These are phyloP conservation scores for Gnomoniopsis sp. DNA, from an alignment of 2,329 filamentous ascomycete genomes.

Conservation along the genomic window DNA sequence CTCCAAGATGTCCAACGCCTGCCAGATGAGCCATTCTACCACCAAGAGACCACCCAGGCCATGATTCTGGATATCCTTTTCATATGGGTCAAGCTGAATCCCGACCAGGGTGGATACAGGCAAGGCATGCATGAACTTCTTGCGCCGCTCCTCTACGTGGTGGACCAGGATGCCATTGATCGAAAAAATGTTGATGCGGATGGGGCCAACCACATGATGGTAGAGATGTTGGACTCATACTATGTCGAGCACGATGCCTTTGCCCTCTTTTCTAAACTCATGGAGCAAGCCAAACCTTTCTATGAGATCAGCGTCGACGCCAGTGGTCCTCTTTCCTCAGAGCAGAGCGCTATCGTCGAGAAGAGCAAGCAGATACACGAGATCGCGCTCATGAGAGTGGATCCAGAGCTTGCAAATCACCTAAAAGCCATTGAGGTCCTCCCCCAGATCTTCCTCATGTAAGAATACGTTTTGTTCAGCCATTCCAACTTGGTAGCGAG, in stretches of 20 bases:
- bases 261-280: constrained; percentile 77
- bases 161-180: constrained; percentile 78
- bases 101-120: constrained; percentile 81
- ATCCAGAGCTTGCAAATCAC: constrained; percentile 79
- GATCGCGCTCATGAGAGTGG: constrained; percentile 70
- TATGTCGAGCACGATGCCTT: constrained; percentile 92
- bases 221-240: constrained; percentile 64
- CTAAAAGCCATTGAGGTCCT: constrained; percentile 80
- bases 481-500: neutral
- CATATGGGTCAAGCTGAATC: constrained; percentile 90
- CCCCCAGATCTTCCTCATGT: constrained; percentile 97
- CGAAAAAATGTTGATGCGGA: constrained; percentile 30
- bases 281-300: constrained; percentile 82
- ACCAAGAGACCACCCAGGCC: constrained; percentile 70
- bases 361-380: constrained; percentile 87
- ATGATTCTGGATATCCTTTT: constrained; percentile 89
- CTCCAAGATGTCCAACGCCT: constrained; percentile 91
- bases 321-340: constrained; percentile 30
- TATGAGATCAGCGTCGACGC: constrained; percentile 64
- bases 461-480: constrained; percentile 27
- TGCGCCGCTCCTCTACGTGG: constrained; percentile 81
- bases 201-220: constrained; percentile 50
- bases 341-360: constrained; percentile 68
- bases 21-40: constrained; percentile 89
- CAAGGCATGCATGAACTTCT: constrained; percentile 98